phyloP scores from a whole-genome alignment of 2,329 filamentous ascomycete genomes.

The Colletotrichum sp. region DNA sequence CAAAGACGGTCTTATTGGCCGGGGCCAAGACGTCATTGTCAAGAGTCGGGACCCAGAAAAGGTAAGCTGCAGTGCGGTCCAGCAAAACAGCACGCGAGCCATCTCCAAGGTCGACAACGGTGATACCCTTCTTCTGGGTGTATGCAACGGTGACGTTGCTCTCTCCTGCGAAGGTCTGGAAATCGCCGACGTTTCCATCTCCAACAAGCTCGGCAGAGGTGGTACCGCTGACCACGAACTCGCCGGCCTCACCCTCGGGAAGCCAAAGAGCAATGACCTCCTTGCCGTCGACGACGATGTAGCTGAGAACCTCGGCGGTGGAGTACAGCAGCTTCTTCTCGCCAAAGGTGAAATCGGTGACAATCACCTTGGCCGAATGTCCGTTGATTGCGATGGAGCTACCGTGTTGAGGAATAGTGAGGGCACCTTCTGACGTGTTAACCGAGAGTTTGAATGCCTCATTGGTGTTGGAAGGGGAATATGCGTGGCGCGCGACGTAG shows the following conservation, averaged over 20 bases:
- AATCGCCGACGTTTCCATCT: slow-evolving; percentile 42
- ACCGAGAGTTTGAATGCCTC: slow-evolving; percentile 61
- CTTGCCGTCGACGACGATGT: slow-evolving; percentile 50
- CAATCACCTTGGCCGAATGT: slow-evolving; percentile 66
- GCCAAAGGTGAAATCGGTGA: slow-evolving; percentile 64
- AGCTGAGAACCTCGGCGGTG: slow-evolving; percentile 60
- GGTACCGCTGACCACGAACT: slow-evolving; percentile 53
- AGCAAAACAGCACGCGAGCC: slow-evolving; percentile 56
- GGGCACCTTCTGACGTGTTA: slow-evolving; percentile 57
- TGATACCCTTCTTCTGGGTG: slow-evolving; percentile 53
- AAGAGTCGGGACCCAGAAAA: slow-evolving; percentile 60
- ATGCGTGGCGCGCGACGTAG: slow-evolving; percentile 62
- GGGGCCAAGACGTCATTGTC: slow-evolving; percentile 50
- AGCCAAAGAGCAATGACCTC: slow-evolving; percentile 58
- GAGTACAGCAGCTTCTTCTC: slow-evolving; percentile 57
- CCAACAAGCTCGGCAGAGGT: slow-evolving; percentile 32
- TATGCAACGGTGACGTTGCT: slow-evolving; percentile 50
- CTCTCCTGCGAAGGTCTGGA: slow-evolving; percentile 44
- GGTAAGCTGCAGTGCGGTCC: slow-evolving; percentile 59
- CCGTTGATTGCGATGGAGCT: slow-evolving; percentile 59
- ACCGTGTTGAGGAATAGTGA: slow-evolving; percentile 58
- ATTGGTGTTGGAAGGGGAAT: slow-evolving; percentile 54
- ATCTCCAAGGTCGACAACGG: slow-evolving; percentile 50
- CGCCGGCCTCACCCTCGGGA: slow-evolving; percentile 57
- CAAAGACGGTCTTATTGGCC: slow-evolving; percentile 51